A percentile compares a stretch with the other conserved stretches of the same genome.
These are phyloP conservation scores for Curvularia lunata DNA, from an alignment of 2,329 filamentous ascomycete species.

Conservation along the genomic window DNA sequence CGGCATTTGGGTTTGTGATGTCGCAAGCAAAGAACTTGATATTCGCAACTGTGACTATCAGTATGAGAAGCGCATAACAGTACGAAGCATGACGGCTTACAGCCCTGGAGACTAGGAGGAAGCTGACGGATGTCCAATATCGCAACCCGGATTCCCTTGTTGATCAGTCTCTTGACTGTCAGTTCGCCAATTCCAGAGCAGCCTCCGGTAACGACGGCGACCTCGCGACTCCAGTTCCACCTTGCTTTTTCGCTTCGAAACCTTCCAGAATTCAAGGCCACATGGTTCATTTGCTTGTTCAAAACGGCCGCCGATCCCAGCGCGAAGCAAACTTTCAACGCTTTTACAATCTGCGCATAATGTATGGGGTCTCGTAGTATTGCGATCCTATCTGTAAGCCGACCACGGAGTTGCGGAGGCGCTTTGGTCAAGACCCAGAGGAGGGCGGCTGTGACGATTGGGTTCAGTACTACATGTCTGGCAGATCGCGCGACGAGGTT, in stretches of 20 bases:
- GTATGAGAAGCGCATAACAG: not conserved
- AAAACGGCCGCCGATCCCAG: constrained; percentile 40
- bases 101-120: constrained; percentile 34
- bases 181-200: constrained; percentile 47
- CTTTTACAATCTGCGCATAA: constrained; percentile 30
- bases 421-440: constrained; percentile 43
- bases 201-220: constrained; percentile 48
- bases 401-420: constrained; percentile 33
- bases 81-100: constrained; percentile 23
- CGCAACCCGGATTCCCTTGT: constrained; percentile 40
- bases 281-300: constrained; percentile 39
- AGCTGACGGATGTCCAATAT: constrained; percentile 44
- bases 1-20: constrained; percentile 38
- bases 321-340: constrained; percentile 40
- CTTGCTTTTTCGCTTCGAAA: constrained; percentile 43
- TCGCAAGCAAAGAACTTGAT: constrained; percentile 45
- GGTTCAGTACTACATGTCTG: constrained; percentile 39
- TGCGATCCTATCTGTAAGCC: constrained; percentile 26
- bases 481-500: constrained; percentile 31
- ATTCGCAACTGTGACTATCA: constrained; percentile 30
- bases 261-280: constrained; percentile 51
- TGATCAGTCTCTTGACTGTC: constrained; percentile 36
- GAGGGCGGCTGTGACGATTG: constrained; percentile 36
- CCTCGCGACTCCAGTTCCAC: constrained; percentile 43
- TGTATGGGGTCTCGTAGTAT: constrained; percentile 33